These are phyloP conservation scores for Collybia sordida DNA, from an alignment of 768 basidiomycete species.

Conservation along the genomic window DNA sequence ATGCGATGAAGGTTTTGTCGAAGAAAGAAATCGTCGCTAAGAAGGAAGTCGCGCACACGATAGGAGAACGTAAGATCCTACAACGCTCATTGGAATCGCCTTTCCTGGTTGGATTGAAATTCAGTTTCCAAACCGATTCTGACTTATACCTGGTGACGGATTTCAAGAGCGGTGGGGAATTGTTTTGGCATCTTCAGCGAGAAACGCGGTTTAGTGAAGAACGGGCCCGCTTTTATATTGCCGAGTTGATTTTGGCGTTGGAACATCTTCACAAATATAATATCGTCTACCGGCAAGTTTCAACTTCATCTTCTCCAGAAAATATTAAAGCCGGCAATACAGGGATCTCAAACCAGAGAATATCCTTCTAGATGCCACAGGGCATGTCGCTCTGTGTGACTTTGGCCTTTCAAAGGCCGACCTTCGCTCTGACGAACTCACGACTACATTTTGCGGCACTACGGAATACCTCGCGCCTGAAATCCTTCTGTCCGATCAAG, in stretches of 20 bases:
- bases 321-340: constrained; percentile 6
- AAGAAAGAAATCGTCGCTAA: constrained; percentile 99
- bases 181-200: constrained; percentile 97
- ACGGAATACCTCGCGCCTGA: constrained; percentile 99
- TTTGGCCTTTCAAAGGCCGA: constrained; percentile 98
- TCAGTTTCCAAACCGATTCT: constrained; percentile 94
- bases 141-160: constrained; percentile 97
- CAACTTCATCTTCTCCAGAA: constrained; percentile 6
- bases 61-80: constrained; percentile 98
- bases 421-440: constrained; percentile 88
- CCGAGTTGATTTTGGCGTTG: constrained; percentile 90
- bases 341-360: constrained; percentile 98
- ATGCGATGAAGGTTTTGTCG: constrained; percentile 98
- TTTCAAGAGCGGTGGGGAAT: constrained; percentile 97
- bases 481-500: constrained; percentile 97
- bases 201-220: constrained; percentile 95
- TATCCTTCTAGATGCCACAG: constrained; percentile 96
- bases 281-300: constrained; percentile 83
- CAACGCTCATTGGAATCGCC: constrained; percentile 91
- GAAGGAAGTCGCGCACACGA: constrained; percentile 99
- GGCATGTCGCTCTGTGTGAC: constrained; percentile 97
- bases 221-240: constrained; percentile 93
- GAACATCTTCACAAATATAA: constrained; percentile 98
- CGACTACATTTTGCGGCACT: constrained; percentile 99
- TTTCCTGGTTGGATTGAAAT: constrained; percentile 98